Evolutionary conservation across 371 early-diverging fungal species (phyloP), one percentile per base, ranked within the genome.

Genomic region (Nematocida ironsii): DNA sequence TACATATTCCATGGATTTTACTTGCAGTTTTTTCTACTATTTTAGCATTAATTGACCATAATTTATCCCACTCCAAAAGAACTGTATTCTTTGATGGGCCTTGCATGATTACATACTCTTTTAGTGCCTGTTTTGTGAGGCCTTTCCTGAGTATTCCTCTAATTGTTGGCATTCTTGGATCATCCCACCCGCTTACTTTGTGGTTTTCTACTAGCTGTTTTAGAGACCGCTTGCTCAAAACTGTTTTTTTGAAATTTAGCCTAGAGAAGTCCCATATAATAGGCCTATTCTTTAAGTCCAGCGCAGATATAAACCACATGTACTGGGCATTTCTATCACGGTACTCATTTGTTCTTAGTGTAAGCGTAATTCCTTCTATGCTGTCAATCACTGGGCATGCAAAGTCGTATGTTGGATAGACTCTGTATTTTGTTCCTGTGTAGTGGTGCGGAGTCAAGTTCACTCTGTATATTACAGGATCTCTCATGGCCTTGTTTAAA

Each of bases 361-460:
- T 94, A 73, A 97, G 95, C 11, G 98, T 91, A 25, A 99, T 96
- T 48, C 98, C 98, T 88, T 99, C 99, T 62, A 95, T 72, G 52
- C 92, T 89, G 87, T 99, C 99, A 55, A 99, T 94, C 56, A 98
- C 89, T 3, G 99, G 99, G 89, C 97, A 95, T 47, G 95, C 94
- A 90, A 98, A 97, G 88, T 99, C 99, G 87, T 99, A 99, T 47
- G 96, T 94, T 52, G 99, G 99, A 89, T 97, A 99, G 44, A 97
- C 90, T 90, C 95, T 95, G 92, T 93, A 97, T 84, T 90, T 91
- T 48, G 89, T 86, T 47, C 92, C 94, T 62, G 95, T 95, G 70
- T 90, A 90, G 84, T 95, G 94, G 86, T 98, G 99, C n/a, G 89
- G 89, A 16, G 66, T 73, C 80, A 91, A 86, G 87, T 93, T 94